Evolutionary conservation across 805 yeast species (phyloP), one percentile per base, ranked within the genome.

Genomic region (Barnettozyma vustinii): DNA sequence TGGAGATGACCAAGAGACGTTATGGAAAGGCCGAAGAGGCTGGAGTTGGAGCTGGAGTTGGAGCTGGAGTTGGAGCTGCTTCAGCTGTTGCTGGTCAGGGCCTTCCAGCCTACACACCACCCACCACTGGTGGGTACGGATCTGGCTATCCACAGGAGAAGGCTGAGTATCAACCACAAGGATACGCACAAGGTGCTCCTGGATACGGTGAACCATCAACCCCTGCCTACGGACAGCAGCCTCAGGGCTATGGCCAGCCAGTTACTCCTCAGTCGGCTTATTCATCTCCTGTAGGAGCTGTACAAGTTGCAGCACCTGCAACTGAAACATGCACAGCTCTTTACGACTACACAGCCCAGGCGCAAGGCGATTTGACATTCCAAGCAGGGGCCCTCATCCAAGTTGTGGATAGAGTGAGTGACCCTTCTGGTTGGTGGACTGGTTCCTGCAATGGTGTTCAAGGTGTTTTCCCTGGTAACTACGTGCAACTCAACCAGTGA

Each of bases 381-480:
- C 76, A 82, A 32, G 96, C 96, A 0, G 99, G 98, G 20, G 85
- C 91, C 19, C 77, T 81, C 27, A 91, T 94, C 56, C 87, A 87
- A 58, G 75, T 94, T 51, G 79, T 90, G 3, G 87, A 89, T 62
- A 83, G 88, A 61, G 85, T 96, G 1, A 74, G 79, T 0, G 96
- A 90, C 64, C 76, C 83, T 46, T 89, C 88, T 60, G 99, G 96
- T 6, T 94, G 99, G 99, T 94, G 99, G 99, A 89, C 97, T 0
- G 99, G 99, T 13, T 70, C 75, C 37, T 71, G 77, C 53, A 87
- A 89, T 58, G 97, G 97, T 9, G 84, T 75, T 51, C 83, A 84
- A 51, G 99, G 99, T 50, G 85, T 83, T 10, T 94, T 95, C 73
- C 99, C 99, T 6, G 99, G 97, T 9, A 94, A 92, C 64, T 94